Evolutionary conservation across 306 rosid genomes (phyloP).

Genomic region (Quercus variabilis): DNA sequence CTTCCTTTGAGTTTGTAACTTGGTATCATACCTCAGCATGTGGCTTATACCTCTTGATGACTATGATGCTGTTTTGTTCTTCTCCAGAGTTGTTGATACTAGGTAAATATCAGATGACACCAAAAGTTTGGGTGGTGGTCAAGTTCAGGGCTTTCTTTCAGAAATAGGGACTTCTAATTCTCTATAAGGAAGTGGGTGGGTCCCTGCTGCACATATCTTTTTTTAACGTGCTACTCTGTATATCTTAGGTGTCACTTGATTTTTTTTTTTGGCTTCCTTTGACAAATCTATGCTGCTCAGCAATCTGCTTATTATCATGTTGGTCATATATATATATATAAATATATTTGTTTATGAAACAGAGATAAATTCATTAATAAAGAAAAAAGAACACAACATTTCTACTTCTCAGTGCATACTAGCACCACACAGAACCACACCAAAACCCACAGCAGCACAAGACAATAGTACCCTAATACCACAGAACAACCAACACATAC

Average conservation of each 20-base stretch:
- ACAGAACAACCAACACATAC: too few species aligned
- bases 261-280: not conserved
- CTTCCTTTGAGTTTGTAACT: not conserved
- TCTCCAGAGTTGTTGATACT: not conserved
- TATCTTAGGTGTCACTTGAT: not conserved
- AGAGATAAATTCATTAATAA: too few species aligned
- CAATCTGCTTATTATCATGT: not conserved
- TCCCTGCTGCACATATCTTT: not conserved
- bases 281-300: not conserved
- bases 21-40: not conserved
- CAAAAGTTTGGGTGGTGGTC: not conserved
- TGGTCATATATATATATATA: not conserved
- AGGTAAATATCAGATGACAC: not conserved
- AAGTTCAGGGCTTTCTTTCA: not conserved
- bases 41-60: not conserved
- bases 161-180: not conserved
- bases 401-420: too few species aligned
- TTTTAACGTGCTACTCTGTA: not conserved
- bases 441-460: too few species aligned
- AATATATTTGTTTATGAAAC: too few species aligned
- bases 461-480: too few species aligned
- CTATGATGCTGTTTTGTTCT: not conserved
- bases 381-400: too few species aligned
- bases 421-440: too few species aligned
- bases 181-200: not conserved